Percentiles rank a stretch among this genome's conserved stretches.
These are phyloP conservation scores for Penicillium canariense DNA, from an alignment of 495 filamentous ascomycete genomes.

Conservation along the genomic window DNA sequence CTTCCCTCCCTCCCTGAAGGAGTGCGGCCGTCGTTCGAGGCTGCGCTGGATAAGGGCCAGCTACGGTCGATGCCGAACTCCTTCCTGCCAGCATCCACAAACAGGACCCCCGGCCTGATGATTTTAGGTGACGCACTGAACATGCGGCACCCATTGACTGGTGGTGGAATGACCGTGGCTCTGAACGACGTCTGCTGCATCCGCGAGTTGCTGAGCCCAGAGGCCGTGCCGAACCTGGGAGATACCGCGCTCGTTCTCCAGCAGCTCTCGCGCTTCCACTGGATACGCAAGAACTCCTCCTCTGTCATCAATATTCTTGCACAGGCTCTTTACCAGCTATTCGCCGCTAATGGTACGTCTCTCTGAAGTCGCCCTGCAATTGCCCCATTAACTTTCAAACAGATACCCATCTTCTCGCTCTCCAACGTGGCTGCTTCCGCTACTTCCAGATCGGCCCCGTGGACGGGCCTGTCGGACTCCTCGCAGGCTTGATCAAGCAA, in stretches of 20 bases:
- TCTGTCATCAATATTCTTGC: slow-evolving; percentile 95
- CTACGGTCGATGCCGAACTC: slow-evolving; percentile 89
- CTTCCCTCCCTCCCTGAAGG: slow-evolving; percentile 72
- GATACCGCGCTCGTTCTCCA: slow-evolving; percentile 60
- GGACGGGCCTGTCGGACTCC: slow-evolving; percentile 73
- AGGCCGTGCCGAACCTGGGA: slow-evolving; percentile 63
- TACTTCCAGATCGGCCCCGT: slow-evolving; percentile 85
- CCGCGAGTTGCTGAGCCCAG: slow-evolving; percentile 65
- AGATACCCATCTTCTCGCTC: slow-evolving; percentile 70
- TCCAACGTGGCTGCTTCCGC: slow-evolving; percentile 87
- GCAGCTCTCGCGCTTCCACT: slow-evolving; percentile 80
- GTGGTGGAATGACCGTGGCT: slow-evolving; percentile 94
- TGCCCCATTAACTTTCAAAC: slow-evolving; percentile 5
- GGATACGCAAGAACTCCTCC: slow-evolving; percentile 75
- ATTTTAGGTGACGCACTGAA: slow-evolving; percentile 91
- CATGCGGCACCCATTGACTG: slow-evolving; percentile 93
- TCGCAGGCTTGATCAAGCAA: slow-evolving; percentile 77
- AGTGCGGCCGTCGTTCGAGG: slow-evolving; percentile 69
- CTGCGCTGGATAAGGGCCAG: slow-evolving; percentile 70
- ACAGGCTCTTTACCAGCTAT: slow-evolving; percentile 84
- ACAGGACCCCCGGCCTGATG: slow-evolving; percentile 69
- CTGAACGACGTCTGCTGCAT: slow-evolving; percentile 83
- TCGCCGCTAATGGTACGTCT: slow-evolving; percentile 72
- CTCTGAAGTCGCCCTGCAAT: background rate
- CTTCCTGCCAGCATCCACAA: slow-evolving; percentile 76